Evolutionary conservation across 129 eudicot genomes (phyloP).

Genomic region (Lactuca saligna): DNA sequence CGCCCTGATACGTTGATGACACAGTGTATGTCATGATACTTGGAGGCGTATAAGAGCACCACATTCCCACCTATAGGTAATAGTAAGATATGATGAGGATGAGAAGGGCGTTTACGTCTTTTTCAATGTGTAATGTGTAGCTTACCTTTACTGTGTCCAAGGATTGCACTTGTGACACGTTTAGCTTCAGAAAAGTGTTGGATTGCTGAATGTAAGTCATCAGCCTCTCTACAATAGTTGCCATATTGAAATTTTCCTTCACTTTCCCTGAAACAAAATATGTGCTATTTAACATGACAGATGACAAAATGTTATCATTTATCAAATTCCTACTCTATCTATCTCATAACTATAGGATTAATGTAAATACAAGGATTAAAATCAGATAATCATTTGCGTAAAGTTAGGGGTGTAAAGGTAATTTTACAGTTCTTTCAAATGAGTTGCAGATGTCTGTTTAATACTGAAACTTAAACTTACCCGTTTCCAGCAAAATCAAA

Average conservation of each 20-base stretch:
- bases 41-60: slow-evolving; percentile 75
- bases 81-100: background rate
- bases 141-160: slow-evolving; percentile 87
- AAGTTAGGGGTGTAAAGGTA: no score
- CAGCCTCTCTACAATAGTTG: slow-evolving; percentile 64
- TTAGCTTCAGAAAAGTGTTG: slow-evolving; percentile 51
- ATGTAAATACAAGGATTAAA: background rate
- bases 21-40: slow-evolving; percentile 55
- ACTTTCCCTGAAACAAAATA: slow-evolving; percentile 58
- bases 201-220: slow-evolving; percentile 59
- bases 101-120: background rate
- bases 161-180: slow-evolving; percentile 50
- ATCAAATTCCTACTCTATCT: background rate
- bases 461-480: slow-evolving; percentile 38
- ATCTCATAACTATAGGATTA: background rate
- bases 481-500: slow-evolving; percentile 92
- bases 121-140: background rate
- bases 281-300: slow-evolving; percentile 3
- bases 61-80: slow-evolving; percentile 60
- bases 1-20: slow-evolving; percentile 75
- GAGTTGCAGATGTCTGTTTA: background rate
- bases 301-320: background rate
- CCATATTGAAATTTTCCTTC: slow-evolving; percentile 69
- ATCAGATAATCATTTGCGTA: background rate
- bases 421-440: no score